Base-by-base conservation (phyloP, 139 green algal genomes). In the Coelastrella sp. region DNA sequence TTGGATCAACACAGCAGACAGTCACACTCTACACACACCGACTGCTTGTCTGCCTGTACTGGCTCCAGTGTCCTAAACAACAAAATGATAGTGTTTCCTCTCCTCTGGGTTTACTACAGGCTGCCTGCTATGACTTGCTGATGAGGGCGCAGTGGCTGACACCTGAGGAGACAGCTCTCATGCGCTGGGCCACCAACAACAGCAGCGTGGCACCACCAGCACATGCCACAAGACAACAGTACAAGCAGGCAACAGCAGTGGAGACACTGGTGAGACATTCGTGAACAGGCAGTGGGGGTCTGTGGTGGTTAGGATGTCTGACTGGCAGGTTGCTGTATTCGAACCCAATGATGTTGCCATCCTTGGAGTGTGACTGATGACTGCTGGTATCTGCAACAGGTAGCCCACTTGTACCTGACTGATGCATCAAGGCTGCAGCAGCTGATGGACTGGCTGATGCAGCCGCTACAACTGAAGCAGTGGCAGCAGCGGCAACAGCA, bases 401-500 rank as follows among this genome's bases (percentile, higher is more conserved):
- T 82, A 4, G 75, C 75, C 6, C 53, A 71, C 25, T 35, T 82
- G 21, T 82, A 82, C 38, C 35, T 82, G 51, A 82, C 51, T 7
- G 75, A 82, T 23, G 3, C 23, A 15, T 8, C 51, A 3, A 60
- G 75, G 6, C 53, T 82, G 32, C 34, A 71, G 75, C 53, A 82
- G 51, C 53, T 82, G 75, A 51, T 82, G 53, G 75, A 21, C 5
- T 82, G 75, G 75, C 75, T 82, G 75, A 35, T 82, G 53, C 35
- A 82, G 5, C 53, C 75, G 25, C 6, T 23, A n/a, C 48, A 35
- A n/a, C 17, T 67, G n/a, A 34, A 35, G 30, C 7, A 50, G 50
- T 81, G 73, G 73, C 43, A 40, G 71, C 41, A 62, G 40, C 71
- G 6, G 40, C 19, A 37, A 27, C 69, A 37, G 4, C 38, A 7